phyloP scores from a whole-genome alignment of 2,329 filamentous ascomycete species.

The Aphanocladium album region DNA sequence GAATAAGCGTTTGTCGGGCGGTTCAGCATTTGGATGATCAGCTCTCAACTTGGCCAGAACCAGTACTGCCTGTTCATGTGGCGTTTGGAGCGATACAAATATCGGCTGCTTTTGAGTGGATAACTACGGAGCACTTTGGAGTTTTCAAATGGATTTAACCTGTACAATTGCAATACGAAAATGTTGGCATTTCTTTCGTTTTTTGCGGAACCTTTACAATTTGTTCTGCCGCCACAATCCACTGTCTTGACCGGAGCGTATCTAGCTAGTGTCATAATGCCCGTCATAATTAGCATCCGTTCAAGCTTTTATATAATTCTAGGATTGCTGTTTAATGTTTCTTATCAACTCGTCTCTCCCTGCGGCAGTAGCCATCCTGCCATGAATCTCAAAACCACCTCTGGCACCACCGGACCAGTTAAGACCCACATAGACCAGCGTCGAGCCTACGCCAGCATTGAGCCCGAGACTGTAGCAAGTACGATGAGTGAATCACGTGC shows the following conservation, averaged over 20 bases:
- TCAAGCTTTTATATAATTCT: too few relatives aligned
- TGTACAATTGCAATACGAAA: not conserved
- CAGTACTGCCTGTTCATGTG: not conserved
- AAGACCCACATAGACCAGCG: not conserved
- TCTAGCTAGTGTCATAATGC: too few relatives aligned
- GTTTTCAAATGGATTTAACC: not conserved
- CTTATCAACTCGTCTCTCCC: too few relatives aligned
- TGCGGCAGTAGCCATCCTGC: too few relatives aligned
- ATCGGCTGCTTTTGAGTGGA: not conserved
- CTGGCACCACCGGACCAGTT: not conserved
- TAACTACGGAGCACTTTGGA: not conserved
- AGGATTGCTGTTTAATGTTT: too few relatives aligned
- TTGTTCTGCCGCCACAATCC: too few relatives aligned
- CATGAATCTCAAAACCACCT: too few relatives aligned
- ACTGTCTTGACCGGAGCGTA: too few relatives aligned
- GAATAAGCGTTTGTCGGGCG: not conserved
- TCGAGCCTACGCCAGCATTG: not conserved
- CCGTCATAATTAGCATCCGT: too few relatives aligned
- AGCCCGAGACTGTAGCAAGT: not conserved
- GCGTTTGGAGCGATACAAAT: not conserved
- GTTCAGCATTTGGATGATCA: not conserved
- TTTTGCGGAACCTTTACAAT: too few relatives aligned
- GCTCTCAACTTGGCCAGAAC: too few relatives aligned
- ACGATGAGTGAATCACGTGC: conserved; percentile 12
- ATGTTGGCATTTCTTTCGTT: too few relatives aligned